These are phyloP conservation scores for Pseudozyma sp. DNA, from an alignment of 1,284 basidiomycete species.

Conservation along the genomic window DNA sequence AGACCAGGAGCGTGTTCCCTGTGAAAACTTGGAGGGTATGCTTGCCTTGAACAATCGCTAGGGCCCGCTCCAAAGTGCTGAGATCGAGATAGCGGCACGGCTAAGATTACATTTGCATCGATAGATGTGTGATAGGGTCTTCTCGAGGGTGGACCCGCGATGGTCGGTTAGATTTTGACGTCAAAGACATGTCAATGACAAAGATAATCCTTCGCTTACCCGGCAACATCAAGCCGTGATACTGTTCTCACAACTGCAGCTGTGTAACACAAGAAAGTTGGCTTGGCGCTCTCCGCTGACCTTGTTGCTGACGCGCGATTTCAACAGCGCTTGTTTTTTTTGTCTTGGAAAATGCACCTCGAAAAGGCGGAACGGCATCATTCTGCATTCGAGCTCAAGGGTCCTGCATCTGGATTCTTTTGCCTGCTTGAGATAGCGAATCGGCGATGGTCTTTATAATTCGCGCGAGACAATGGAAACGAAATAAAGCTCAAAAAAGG, in stretches of 20 bases:
- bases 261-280: no score
- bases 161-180: neutral
- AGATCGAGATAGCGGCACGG: no score
- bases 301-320: conserved; percentile 4
- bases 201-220: neutral
- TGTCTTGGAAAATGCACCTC: neutral
- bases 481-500: conserved; percentile 6
- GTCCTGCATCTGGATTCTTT: neutral
- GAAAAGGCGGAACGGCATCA: conserved; percentile 25
- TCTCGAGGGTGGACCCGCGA: neutral
- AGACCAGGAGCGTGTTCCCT: no score
- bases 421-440: neutral
- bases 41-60: no score
- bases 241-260: no score
- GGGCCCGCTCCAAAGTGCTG: no score
- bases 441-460: conserved; percentile 4
- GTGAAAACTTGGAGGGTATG: no score
- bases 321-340: neutral
- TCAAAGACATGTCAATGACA: neutral
- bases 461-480: conserved; percentile 9
- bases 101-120: no score
- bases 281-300: no score
- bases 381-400: conserved; percentile 20
- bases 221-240: no score
- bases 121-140: no score